Percentiles rank a stretch among this genome's conserved stretches.
These are phyloP conservation scores for Termitomyces sp. DNA, from an alignment of 768 basidiomycete species.

Conservation along the genomic window DNA sequence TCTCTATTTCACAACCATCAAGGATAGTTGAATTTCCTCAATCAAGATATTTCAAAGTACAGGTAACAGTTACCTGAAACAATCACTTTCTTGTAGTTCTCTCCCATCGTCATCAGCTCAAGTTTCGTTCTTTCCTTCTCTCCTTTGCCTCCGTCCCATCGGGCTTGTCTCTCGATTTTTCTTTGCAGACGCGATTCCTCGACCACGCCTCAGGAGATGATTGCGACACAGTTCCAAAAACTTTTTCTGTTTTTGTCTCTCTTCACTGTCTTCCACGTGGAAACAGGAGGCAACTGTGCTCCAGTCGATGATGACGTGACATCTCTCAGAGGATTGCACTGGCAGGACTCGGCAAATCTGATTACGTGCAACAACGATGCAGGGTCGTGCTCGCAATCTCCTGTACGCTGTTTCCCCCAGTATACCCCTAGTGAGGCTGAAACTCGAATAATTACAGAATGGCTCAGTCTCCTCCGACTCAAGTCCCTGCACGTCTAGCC, in stretches of 20 bases:
- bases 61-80: background rate
- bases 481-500: background rate
- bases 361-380: background rate
- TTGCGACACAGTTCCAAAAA: background rate
- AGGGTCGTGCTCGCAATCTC: background rate
- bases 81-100: background rate
- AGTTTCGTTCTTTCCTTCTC: background rate
- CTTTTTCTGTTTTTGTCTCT: background rate
- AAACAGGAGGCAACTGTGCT: background rate
- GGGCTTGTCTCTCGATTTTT: background rate
- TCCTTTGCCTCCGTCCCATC: background rate
- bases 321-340: background rate
- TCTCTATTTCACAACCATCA: background rate
- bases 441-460: background rate
- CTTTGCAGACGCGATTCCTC: background rate
- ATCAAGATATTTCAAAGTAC: background rate
- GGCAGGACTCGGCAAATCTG: background rate
- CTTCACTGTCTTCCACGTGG: background rate
- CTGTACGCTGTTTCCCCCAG: background rate
- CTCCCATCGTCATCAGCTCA: background rate
- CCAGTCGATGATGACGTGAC: background rate
- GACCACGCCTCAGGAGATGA: background rate
- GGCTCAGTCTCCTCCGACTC: slow-evolving; percentile 2
- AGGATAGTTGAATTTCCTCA: background rate
- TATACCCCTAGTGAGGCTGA: background rate